Conservation (phyloP, 2,329 filamentous ascomycete genomes). For the Passalora sequoiae region DNA sequence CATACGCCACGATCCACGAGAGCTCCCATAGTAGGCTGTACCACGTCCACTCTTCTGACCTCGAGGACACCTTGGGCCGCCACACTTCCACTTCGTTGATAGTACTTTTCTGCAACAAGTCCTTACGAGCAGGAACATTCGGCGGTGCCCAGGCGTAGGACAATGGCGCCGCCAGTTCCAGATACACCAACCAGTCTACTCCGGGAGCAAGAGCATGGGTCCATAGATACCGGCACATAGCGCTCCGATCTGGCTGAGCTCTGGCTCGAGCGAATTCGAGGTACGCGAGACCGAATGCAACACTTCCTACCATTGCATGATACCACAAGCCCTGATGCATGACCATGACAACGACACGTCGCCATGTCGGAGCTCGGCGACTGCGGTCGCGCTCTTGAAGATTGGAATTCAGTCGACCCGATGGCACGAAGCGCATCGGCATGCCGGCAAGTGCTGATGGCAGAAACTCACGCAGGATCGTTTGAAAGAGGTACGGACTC, state of each 20-base stretch:
- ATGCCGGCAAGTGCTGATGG: conserved; percentile 1
- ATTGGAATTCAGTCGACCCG: conserved; percentile 3
- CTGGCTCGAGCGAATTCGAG: background rate
- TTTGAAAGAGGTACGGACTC: background rate
- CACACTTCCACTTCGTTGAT: conserved; percentile 3
- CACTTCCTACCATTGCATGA: conserved; percentile 3
- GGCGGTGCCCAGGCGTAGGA: conserved; percentile 5
- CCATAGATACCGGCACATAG: conserved; percentile 1
- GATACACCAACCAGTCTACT: conserved; percentile 8
- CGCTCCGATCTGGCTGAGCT: background rate
- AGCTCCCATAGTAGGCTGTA: background rate
- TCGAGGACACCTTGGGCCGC: background rate
- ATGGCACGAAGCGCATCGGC: conserved; percentile 8
- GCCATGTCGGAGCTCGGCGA: conserved; percentile 1
- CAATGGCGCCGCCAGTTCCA: conserved; percentile 6
- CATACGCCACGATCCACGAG: conserved; percentile 1
- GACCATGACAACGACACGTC: background rate
- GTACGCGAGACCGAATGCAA: conserved; percentile 1
- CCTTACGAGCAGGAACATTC: conserved; percentile 2
- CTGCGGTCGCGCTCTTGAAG: conserved; percentile 6
- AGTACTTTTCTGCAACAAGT: background rate
- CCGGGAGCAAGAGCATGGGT: conserved; percentile 7
- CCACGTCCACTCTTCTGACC: conserved; percentile 4
- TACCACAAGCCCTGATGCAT: conserved; percentile 8
- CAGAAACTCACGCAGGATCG: conserved; percentile 3